Conservation (phyloP, 2,329 filamentous ascomycete genomes). For the Fonsecaea erecta region DNA sequence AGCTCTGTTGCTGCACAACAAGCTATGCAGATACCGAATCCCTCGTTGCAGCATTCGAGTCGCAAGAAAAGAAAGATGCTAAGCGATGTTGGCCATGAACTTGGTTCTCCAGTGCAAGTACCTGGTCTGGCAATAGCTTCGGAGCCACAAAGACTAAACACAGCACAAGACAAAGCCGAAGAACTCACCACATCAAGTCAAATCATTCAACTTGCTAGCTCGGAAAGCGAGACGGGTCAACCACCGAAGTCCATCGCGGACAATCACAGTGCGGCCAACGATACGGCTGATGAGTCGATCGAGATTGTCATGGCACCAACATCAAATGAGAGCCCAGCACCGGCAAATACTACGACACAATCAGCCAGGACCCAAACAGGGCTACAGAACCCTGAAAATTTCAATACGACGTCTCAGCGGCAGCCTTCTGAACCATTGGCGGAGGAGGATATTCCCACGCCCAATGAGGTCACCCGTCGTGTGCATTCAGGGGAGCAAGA, state of each 20-base stretch:
- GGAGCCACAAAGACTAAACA: neutral
- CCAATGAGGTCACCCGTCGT: neutral
- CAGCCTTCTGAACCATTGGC: neutral
- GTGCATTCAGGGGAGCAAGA: neutral
- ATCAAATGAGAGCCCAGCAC: neutral
- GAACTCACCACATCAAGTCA: neutral
- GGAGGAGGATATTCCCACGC: neutral
- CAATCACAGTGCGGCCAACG: neutral
- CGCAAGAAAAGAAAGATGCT: constrained; percentile 5
- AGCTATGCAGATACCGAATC: neutral
- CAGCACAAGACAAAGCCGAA: neutral
- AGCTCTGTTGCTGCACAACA: constrained; percentile 18
- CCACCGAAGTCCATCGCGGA: neutral
- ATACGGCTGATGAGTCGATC: neutral
- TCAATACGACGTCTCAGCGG: neutral
- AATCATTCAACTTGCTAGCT: neutral
- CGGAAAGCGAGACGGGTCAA: neutral
- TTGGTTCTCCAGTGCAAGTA: neutral
- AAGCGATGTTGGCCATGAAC: neutral
- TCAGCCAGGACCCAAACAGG: neutral
- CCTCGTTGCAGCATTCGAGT: neutral
- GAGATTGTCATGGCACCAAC: neutral
- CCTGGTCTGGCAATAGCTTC: neutral
- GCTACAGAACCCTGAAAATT: neutral
- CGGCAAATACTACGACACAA: neutral